These are phyloP conservation scores for Barbarea vulgaris DNA, from an alignment of 345 rosid species.

Conservation along the genomic window DNA sequence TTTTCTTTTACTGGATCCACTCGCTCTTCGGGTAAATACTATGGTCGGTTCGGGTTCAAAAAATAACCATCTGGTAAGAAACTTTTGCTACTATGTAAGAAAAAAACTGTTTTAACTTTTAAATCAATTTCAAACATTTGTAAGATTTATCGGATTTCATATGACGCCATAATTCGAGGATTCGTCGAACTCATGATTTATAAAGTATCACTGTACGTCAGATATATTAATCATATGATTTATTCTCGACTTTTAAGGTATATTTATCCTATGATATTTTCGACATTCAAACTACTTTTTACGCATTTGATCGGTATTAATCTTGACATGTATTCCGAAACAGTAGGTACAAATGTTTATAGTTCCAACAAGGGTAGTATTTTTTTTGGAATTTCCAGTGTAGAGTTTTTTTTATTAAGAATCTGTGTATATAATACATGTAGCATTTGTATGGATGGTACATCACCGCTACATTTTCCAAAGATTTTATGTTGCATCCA, in stretches of 20 bases:
- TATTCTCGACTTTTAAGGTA: no score
- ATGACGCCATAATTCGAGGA: not conserved
- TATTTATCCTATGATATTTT: not conserved
- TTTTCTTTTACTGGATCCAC: constrained; percentile 21
- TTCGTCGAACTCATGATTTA: not conserved
- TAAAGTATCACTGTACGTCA: not conserved
- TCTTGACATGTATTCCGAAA: not conserved
- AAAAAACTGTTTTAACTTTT: not conserved
- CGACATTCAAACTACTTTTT: not conserved
- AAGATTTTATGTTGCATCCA: constrained; percentile 21
- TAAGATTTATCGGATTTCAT: not conserved
- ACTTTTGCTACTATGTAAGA: no score
- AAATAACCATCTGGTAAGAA: no score
- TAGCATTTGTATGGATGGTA: not conserved
- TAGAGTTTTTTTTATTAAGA: not conserved
- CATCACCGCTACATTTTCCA: not conserved
- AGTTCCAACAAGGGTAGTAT: no score
- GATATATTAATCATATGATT: no score
- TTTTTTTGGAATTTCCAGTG: not conserved
- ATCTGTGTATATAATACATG: not conserved
- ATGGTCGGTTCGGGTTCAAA: not conserved
- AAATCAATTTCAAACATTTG: not conserved
- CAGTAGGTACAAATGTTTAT: not conserved
- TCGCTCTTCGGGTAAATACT: not conserved
- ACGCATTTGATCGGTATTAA: not conserved